Conservation (phyloP, 2,329 filamentous ascomycete species). For the Thielaviopsis cerberus region DNA sequence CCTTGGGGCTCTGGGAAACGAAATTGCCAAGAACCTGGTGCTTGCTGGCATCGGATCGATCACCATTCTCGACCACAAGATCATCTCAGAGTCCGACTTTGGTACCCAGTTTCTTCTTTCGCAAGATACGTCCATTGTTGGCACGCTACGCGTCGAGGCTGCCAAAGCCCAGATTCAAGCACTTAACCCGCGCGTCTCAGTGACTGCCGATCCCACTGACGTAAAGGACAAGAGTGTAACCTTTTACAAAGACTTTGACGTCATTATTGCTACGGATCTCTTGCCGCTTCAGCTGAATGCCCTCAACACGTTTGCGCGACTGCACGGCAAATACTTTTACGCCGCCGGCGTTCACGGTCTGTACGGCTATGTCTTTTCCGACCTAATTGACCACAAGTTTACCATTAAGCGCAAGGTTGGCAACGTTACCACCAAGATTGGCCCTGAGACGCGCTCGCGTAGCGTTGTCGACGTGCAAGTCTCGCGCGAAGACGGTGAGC, state of each 20-base stretch:
- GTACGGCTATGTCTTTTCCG: constrained; percentile 88
- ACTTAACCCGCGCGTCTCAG: constrained; percentile 73
- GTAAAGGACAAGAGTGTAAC: constrained; percentile 48
- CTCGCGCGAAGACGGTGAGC: constrained; percentile 47
- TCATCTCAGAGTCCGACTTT: constrained; percentile 61
- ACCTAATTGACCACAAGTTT: constrained; percentile 79
- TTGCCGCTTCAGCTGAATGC: constrained; percentile 53
- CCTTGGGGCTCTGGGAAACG: constrained; percentile 73
- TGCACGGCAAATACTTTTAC: constrained; percentile 61
- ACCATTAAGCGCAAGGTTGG: constrained; percentile 69
- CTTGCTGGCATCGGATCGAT: constrained; percentile 81
- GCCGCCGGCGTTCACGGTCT: constrained; percentile 72
- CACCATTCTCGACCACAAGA: constrained; percentile 65
- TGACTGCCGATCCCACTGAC: constrained; percentile 50
- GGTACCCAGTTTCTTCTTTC: constrained; percentile 68
- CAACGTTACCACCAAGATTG: constrained; percentile 45
- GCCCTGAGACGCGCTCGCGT: constrained; percentile 59
- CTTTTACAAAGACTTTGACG: constrained; percentile 64
- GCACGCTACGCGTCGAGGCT: constrained; percentile 69
- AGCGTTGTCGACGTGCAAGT: constrained; percentile 53
- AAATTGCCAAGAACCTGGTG: constrained; percentile 93
- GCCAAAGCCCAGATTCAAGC: constrained; percentile 60
- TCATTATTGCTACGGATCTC: constrained; percentile 80
- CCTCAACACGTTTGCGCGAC: constrained; percentile 72
- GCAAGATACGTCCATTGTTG: constrained; percentile 45